A percentile compares a stretch with the other conserved stretches of the same genome.
Evolutionary conservation across 306 rosid genomes (phyloP).

Genomic region (Astragalus glycyphyllos): DNA sequence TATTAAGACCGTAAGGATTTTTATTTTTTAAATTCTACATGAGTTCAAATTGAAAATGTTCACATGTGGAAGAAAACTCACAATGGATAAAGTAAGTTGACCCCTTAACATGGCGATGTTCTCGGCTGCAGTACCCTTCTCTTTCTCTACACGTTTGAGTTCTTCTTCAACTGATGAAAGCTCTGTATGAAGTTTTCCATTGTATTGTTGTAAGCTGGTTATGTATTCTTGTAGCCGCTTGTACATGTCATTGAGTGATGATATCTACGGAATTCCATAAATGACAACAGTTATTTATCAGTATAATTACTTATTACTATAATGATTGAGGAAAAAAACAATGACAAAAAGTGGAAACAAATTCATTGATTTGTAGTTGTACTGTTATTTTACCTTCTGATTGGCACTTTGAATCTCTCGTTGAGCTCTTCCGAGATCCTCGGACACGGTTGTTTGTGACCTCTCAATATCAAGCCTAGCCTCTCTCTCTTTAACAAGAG

Average conservation of each 20-base stretch:
- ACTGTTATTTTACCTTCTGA: slow-evolving; percentile 73
- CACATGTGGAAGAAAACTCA: slow-evolving; percentile 53
- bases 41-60: slow-evolving; percentile 30
- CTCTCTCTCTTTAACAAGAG: slow-evolving; percentile 76
- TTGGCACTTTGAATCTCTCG: slow-evolving; percentile 91
- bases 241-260: slow-evolving; percentile 96
- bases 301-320: neutral
- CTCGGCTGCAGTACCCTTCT: slow-evolving; percentile 73
- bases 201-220: slow-evolving; percentile 94
- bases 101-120: slow-evolving; percentile 76
- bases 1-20: neutral
- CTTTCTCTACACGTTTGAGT: slow-evolving; percentile 88
- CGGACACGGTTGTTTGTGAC: slow-evolving; percentile 68
- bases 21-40: neutral
- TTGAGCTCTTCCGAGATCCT: slow-evolving; percentile 86
- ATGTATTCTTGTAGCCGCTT: slow-evolving; percentile 93
- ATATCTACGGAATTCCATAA: slow-evolving; percentile 64
- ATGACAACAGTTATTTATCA: slow-evolving; percentile 4
- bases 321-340: neutral
- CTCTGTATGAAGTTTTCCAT: slow-evolving; percentile 91
- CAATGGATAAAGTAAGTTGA: slow-evolving; percentile 78
- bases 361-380: slow-evolving; percentile 2
- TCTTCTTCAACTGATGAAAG: slow-evolving; percentile 91
- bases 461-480: slow-evolving; percentile 82
- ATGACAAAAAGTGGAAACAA: slow-evolving; percentile 12